Percentiles rank a stretch among this genome's conserved stretches.
These are phyloP conservation scores for Pestalotiopsis sp. DNA, from an alignment of 2,329 filamentous ascomycete species.

Conservation along the genomic window DNA sequence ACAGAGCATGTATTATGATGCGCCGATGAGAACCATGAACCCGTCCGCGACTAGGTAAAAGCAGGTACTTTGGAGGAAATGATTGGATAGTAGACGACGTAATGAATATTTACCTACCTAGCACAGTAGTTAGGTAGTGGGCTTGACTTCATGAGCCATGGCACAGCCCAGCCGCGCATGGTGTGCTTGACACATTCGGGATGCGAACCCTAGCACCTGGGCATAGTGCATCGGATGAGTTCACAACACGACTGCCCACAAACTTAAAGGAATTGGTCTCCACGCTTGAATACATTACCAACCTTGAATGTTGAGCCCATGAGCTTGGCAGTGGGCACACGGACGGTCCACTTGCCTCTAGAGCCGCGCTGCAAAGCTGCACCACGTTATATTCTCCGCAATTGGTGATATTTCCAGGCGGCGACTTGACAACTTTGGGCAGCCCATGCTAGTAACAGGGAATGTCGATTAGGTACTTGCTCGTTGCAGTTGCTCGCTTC, in stretches of 20 bases:
- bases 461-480: background rate
- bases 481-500: conserved; percentile 7
- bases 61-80: background rate
- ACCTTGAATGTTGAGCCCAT: background rate
- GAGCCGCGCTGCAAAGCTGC: conserved; percentile 8
- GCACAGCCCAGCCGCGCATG: background rate
- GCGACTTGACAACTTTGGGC: background rate
- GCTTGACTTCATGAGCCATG: background rate
- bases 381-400: background rate
- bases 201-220: background rate
- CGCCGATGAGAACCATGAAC: background rate
- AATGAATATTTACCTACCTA: background rate
- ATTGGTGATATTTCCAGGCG: background rate
- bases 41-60: background rate
- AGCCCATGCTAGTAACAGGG: background rate
- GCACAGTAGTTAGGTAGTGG: too few relatives aligned
- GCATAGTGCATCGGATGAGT: background rate
- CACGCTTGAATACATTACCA: background rate
- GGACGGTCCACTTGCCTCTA: conserved; percentile 1
- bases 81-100: background rate
- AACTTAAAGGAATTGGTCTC: conserved; percentile 7
- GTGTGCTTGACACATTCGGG: background rate
- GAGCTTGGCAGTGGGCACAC: background rate
- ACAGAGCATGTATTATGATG: background rate
- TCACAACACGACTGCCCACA: background rate